Evolutionary conservation across 495 filamentous ascomycete species (phyloP), one percentile per base, ranked within the genome.

Genomic region (Trichoderma erinaceum): DNA sequence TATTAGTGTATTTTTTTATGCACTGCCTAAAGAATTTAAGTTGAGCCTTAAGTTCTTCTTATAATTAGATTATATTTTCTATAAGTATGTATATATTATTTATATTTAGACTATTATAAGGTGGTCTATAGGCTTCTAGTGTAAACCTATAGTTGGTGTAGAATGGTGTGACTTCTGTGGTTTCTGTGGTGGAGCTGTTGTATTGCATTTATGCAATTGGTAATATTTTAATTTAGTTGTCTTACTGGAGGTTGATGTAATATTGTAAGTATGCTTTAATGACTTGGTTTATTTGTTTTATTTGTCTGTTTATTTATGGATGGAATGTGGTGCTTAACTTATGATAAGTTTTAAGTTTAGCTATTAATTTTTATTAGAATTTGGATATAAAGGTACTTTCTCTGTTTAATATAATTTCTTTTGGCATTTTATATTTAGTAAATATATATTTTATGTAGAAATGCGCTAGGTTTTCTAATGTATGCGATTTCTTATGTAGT

Each of bases 1-100:
- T 66, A 65, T 70, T 74, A 74, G 52, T 74, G 70, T 58, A 66
- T 69, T 66, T 50, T 68, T 68, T 66, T 70, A 56, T 73, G 69
- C 50, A 69, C 58, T 65, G n/a, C 64, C 69, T 64, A 56, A n/a
- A 68, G 66, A 52, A 46, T 46, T 73, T 63, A 66, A 69, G 68
- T 13, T 75, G 75, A 44, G 16, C 64, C 5, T 56, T 72, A 66
- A 69, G 66, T 11, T 32, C 15, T 66, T 63, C 6, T 11, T 68
- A 73, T 29, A 70, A 25, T 32, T 72, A 73, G 41, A 69, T 66
- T 29, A 73, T 46, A 46, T 16, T 2, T 16, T 46, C 12, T 13
- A 64, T 63, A 74, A 65, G 69, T 27, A 58, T 48, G 58, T 69
- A 56, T 72, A 63, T 52, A 73, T 65, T 65, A 71, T 38, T 15